Base-by-base conservation (phyloP, 2,329 filamentous ascomycete genomes). In the Hortaea sp. region DNA sequence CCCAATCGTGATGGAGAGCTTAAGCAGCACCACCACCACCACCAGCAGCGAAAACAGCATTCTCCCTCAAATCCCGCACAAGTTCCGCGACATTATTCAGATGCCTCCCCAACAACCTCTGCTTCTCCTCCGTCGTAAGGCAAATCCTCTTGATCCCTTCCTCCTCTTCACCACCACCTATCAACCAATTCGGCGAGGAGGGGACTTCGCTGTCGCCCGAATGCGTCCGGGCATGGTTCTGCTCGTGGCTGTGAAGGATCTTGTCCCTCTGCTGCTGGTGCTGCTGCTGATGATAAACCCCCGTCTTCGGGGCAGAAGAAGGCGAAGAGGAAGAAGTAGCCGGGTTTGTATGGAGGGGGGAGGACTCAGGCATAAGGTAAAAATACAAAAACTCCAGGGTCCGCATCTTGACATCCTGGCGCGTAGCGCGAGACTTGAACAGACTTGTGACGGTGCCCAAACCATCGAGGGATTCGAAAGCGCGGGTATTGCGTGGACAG, bases 331-430 rank as follows among this genome's bases (percentile, higher is more conserved):
- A 34, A 30, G 57, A 52, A 12, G 56, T 60, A 1, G 57, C 58
- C 29, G 56, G 56, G 13, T 52, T 58, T 49, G 52, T 6, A 48
- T 46, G 10, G 47, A 34, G 6, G 55, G 57, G 3, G n/a, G 48
- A 42, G 0, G 78, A 79, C 69, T 98, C 92, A 43, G 90, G 89
- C 84, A 97, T 95, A 57, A 98, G 82, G 67, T 97, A 98, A 68
- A 97, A 97, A 73, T 97, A 97, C 43, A 98, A 71, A 63, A 97
- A 97, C 66, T 97, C 92, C 56, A 95, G 83, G n/a, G 94, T 79
- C 66, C 94, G 92, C 62, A 95, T 78, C 71, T 95, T 95, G 54
- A 97, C 89, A 58, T 90, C 86, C 51, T 88, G 81, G 27, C 81
- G 81, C 3, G 90, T 95, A 54, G 82, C 80, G 50, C 88, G 82